phyloP scores from a whole-genome alignment of 768 basidiomycete species.

The Phylloporus sp. region DNA sequence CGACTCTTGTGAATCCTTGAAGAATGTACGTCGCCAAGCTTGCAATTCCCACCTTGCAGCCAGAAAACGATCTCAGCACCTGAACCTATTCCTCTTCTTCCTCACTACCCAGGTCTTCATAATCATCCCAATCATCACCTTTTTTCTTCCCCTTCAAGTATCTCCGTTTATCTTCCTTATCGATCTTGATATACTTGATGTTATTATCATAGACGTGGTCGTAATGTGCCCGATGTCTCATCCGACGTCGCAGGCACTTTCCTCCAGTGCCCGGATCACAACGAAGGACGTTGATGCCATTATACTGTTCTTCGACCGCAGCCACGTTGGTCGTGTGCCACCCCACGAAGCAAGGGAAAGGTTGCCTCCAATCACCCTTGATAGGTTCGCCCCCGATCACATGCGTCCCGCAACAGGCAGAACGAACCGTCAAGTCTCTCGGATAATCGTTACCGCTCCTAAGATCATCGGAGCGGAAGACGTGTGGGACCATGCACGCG shows the following conservation, averaged over 20 bases:
- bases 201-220: not conserved
- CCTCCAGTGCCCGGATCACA: not conserved
- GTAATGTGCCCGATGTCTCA: not conserved
- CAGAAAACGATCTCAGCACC: too few relatives aligned
- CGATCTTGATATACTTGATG: not conserved
- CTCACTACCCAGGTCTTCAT: not conserved
- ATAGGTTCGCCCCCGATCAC: not conserved
- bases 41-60: too few relatives aligned
- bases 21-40: too few relatives aligned
- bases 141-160: not conserved
- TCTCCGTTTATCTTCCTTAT: not conserved
- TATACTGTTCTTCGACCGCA: not conserved
- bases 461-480: not conserved
- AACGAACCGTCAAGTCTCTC: not conserved
- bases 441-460: not conserved
- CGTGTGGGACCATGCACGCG: conserved; percentile 1
- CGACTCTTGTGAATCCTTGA: too few relatives aligned
- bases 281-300: not conserved
- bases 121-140: not conserved
- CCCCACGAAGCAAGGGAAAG: not conserved
- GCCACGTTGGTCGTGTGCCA: not conserved
- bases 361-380: not conserved
- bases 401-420: not conserved
- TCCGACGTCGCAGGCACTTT: not conserved
- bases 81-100: not conserved